phyloP scores from a whole-genome alignment of 192 early-diverging fungal species.

The Podila verticillata region DNA sequence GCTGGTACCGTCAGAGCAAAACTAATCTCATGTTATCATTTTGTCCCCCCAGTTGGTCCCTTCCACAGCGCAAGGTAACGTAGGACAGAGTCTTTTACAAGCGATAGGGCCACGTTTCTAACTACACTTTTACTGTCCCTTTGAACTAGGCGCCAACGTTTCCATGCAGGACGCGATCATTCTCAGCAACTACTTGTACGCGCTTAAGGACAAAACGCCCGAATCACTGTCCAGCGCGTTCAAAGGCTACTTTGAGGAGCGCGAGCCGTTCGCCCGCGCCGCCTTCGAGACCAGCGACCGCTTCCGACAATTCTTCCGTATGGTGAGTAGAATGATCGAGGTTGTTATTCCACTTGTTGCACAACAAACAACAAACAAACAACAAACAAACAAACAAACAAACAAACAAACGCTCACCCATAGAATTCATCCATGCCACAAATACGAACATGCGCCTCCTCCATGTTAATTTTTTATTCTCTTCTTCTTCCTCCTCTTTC shows the following conservation, averaged over 20 bases:
- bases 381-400: background rate
- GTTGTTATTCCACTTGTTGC: background rate
- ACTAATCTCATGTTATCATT: too few species aligned
- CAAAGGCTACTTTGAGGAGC: constrained; percentile 4
- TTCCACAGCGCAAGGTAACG: constrained; percentile 11
- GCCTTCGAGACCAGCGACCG: constrained; percentile 13
- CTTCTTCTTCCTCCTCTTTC: background rate
- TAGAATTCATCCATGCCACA: background rate
- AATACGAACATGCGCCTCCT: too few species aligned
- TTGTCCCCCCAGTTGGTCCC: constrained; percentile 21
- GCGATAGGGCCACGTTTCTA: background rate
- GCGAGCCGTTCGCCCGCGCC: background rate
- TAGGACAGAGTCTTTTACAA: background rate
- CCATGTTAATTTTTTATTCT: background rate
- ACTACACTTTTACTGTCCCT: background rate
- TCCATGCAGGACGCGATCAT: constrained; percentile 22
- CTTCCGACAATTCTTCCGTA: constrained; percentile 12
- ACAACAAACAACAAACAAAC: background rate
- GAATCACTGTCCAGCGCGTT: background rate
- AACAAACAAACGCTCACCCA: background rate
- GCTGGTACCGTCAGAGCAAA: too few species aligned
- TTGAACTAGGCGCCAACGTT: constrained; percentile 7
- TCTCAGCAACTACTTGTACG: constrained; percentile 2
- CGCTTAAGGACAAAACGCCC: background rate
- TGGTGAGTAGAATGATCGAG: background rate